These are phyloP conservation scores for Colletotrichum kahawae DNA, from an alignment of 2,329 filamentous ascomycete genomes.

Conservation along the genomic window DNA sequence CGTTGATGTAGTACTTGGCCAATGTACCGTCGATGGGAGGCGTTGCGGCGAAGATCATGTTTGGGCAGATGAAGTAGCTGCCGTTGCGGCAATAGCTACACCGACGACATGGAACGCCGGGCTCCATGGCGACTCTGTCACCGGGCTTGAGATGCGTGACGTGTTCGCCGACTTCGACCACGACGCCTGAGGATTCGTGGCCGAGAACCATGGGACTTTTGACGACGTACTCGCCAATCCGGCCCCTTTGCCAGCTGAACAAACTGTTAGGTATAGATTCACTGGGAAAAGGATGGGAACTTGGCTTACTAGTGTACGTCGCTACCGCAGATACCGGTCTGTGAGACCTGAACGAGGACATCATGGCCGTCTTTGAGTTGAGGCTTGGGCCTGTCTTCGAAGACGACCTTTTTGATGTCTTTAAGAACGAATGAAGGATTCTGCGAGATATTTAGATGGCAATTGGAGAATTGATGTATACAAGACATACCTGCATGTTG, in stretches of 20 bases:
- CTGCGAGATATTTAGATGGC: neutral
- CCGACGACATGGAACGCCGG: neutral
- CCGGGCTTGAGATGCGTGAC: neutral
- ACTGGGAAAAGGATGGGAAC: neutral
- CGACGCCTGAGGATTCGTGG: neutral
- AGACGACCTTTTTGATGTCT: neutral
- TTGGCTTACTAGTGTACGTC: neutral
- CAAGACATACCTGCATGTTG: neutral
- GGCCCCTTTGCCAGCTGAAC: neutral
- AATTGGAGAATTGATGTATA: neutral
- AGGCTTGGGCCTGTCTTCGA: neutral
- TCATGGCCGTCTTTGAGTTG: neutral
- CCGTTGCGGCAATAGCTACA: neutral
- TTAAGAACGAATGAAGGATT: neutral
- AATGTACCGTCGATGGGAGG: neutral
- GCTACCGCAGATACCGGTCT: neutral
- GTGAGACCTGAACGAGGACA: neutral
- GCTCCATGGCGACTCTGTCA: neutral
- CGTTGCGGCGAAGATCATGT: neutral
- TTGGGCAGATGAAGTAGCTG: neutral
- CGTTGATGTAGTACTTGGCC: neutral
- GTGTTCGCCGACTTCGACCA: neutral
- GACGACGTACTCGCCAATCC: neutral
- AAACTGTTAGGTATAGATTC: neutral
- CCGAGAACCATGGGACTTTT: neutral